Conservation (phyloP, 1,284 basidiomycete species). For the Taiwanofungus camphoratus region DNA sequence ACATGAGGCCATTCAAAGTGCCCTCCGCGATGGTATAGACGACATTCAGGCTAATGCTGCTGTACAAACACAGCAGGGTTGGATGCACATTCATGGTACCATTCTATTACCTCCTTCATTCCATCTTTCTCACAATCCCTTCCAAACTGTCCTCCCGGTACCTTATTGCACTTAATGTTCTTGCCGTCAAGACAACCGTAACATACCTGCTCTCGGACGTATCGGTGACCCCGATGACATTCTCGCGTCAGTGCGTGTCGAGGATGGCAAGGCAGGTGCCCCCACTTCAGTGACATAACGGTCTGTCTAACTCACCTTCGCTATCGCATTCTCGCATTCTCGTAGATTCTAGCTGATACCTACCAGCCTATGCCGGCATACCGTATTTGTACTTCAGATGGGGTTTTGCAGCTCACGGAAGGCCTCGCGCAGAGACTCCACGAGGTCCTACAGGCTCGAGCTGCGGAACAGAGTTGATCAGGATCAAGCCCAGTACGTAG, state of each 20-base stretch:
- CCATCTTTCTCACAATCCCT: background rate
- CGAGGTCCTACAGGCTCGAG: slow-evolving; percentile 27
- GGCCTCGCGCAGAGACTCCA: slow-evolving; percentile 48
- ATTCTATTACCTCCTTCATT: background rate
- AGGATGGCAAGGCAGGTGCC: slow-evolving; percentile 54
- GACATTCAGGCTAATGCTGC: slow-evolving; percentile 63
- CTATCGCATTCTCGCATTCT: no score
- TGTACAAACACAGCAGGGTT: slow-evolving; percentile 59
- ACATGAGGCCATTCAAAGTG: slow-evolving; percentile 51
- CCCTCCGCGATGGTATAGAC: slow-evolving; percentile 51
- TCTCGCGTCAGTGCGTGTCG: slow-evolving; percentile 65
- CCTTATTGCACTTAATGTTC: background rate
- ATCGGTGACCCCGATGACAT: slow-evolving; percentile 81
- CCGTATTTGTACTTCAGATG: slow-evolving; percentile 67
- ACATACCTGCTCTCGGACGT: slow-evolving; percentile 62
- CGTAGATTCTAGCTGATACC: slow-evolving; percentile 59
- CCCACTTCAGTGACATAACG: background rate
- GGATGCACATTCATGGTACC: slow-evolving; percentile 81
- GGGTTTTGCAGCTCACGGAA: slow-evolving; percentile 56
- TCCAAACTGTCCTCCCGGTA: slow-evolving; percentile 1
- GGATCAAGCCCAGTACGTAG: background rate
- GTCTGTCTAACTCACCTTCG: no score
- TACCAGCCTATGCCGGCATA: slow-evolving; percentile 80
- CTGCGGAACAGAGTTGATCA: slow-evolving; percentile 13
- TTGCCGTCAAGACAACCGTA: slow-evolving; percentile 50